phyloP scores from a whole-genome alignment of 257 asterid genomes.

The Mentha longifolia region DNA sequence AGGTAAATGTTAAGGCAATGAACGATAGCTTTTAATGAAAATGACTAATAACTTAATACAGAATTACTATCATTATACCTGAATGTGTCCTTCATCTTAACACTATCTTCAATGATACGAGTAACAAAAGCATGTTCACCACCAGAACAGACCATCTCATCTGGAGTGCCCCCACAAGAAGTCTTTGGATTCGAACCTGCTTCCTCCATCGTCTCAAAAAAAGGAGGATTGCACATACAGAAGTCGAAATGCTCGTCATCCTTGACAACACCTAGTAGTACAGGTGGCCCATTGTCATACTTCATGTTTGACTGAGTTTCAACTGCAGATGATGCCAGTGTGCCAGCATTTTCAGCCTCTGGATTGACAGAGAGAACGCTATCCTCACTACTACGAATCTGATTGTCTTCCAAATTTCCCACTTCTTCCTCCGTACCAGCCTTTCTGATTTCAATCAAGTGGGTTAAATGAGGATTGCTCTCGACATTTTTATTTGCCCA shows the following conservation, averaged over 20 bases:
- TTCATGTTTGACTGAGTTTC: slow-evolving; percentile 28
- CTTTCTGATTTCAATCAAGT: slow-evolving; percentile 77
- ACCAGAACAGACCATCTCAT: slow-evolving; percentile 94
- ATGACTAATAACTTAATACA: neutral
- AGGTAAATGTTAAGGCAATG: neutral
- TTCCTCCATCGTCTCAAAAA: slow-evolving; percentile 86
- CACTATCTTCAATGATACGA: slow-evolving; percentile 83
- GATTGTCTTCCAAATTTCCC: slow-evolving; percentile 36
- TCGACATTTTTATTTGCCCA: slow-evolving; percentile 81
- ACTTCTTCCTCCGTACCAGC: slow-evolving; percentile 36
- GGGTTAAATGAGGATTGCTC: slow-evolving; percentile 73
- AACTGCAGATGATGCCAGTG: slow-evolving; percentile 27
- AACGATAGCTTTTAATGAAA: neutral
- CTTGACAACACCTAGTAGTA: slow-evolving; percentile 75
- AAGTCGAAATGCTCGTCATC: slow-evolving; percentile 83
- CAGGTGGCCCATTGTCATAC: slow-evolving; percentile 50
- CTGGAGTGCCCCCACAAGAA: slow-evolving; percentile 90
- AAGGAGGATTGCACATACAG: slow-evolving; percentile 98
- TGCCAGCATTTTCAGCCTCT: slow-evolving; percentile 29
- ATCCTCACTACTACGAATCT: slow-evolving; percentile 32
- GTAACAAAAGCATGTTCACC: slow-evolving; percentile 79
- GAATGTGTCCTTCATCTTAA: slow-evolving; percentile 61
- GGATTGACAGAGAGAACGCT: slow-evolving; percentile 17
- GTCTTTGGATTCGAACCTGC: slow-evolving; percentile 95
- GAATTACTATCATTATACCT: slow-evolving; percentile 45